phyloP scores from a whole-genome alignment of 139 green algal genomes.

The Micractinium sp. region DNA sequence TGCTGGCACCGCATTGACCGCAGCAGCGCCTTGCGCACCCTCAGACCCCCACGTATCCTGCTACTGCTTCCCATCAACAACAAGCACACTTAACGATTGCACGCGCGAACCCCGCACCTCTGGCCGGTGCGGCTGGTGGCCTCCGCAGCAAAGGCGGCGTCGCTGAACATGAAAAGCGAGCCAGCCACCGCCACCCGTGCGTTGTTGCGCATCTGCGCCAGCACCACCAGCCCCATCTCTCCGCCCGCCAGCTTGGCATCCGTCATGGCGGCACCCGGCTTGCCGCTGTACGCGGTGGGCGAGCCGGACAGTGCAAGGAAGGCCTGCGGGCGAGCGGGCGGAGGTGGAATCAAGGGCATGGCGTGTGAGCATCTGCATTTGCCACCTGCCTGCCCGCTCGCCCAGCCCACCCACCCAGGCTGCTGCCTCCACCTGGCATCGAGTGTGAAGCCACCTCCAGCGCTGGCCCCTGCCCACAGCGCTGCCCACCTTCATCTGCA shows the following conservation, averaged over 20 bases:
- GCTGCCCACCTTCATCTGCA: too few relatives aligned
- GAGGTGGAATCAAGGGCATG: background rate
- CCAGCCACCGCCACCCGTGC: slow-evolving; percentile 82
- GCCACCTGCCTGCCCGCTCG: background rate
- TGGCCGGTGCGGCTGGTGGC: background rate
- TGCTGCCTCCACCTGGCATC: too few relatives aligned
- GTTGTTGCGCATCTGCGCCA: slow-evolving; percentile 78
- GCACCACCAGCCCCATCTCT: slow-evolving; percentile 44
- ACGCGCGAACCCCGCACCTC: slow-evolving; percentile 2
- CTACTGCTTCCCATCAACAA: too few relatives aligned
- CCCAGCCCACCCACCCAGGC: too few relatives aligned
- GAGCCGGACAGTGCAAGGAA: slow-evolving; percentile 24
- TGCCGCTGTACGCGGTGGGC: slow-evolving; percentile 20
- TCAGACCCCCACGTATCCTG: too few relatives aligned
- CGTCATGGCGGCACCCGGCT: slow-evolving; percentile 19
- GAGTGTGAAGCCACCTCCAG: too few relatives aligned
- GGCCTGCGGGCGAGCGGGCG: background rate
- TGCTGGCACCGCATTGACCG: too few relatives aligned
- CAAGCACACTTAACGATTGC: too few relatives aligned
- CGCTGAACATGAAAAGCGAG: slow-evolving; percentile 84
- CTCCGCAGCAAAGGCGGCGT: slow-evolving; percentile 58
- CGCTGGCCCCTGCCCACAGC: too few relatives aligned
- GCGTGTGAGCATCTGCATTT: background rate
- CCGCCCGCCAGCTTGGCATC: slow-evolving; percentile 40
- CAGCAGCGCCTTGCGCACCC: too few relatives aligned